Percentiles rank a stretch among this genome's conserved stretches.
phyloP scores from a whole-genome alignment of 2,329 filamentous ascomycete genomes.

The Lecanicillium sp. region DNA sequence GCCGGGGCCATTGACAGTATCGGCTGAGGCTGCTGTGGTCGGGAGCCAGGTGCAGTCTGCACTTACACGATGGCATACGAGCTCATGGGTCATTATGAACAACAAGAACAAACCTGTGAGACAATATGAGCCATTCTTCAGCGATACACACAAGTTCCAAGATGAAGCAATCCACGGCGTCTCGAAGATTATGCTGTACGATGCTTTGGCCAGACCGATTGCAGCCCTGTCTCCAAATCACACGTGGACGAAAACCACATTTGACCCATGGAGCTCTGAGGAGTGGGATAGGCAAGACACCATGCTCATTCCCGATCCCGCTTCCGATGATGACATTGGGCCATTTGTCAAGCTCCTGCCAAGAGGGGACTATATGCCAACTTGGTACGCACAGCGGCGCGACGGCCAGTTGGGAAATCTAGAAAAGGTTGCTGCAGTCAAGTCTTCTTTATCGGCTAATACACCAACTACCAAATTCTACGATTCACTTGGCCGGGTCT shows the following conservation, averaged over 20 bases:
- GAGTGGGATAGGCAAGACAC: slow-evolving; percentile 8
- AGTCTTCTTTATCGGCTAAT: slow-evolving; percentile 1
- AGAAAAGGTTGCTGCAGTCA: slow-evolving; percentile 4
- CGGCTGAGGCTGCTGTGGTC: not conserved
- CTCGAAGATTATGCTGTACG: slow-evolving; percentile 7
- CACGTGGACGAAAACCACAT: slow-evolving; percentile 12
- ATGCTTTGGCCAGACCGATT: slow-evolving; percentile 10
- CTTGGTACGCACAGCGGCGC: slow-evolving; percentile 11
- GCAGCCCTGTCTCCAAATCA: slow-evolving; percentile 13
- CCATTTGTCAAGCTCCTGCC: slow-evolving; percentile 6
- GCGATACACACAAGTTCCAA: slow-evolving; percentile 9
- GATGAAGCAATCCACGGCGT: slow-evolving; percentile 6
- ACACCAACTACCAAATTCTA: slow-evolving; percentile 3
- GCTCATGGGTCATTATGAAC: slow-evolving; percentile 15
- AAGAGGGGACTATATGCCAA: slow-evolving; percentile 9
- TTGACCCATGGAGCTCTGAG: slow-evolving; percentile 7
- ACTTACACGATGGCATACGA: slow-evolving; percentile 12
- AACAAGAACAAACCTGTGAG: slow-evolving; percentile 14
- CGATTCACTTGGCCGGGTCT: slow-evolving; percentile 4
- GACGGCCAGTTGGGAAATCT: slow-evolving; percentile 1
- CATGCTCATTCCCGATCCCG: slow-evolving; percentile 2
- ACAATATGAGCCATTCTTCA: slow-evolving; percentile 15
- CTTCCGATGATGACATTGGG: slow-evolving; percentile 3
- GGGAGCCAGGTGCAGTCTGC: not conserved
- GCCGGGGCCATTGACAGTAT: not conserved